phyloP scores from a whole-genome alignment of 495 filamentous ascomycete species.

The Aspergillus haitiensis region DNA sequence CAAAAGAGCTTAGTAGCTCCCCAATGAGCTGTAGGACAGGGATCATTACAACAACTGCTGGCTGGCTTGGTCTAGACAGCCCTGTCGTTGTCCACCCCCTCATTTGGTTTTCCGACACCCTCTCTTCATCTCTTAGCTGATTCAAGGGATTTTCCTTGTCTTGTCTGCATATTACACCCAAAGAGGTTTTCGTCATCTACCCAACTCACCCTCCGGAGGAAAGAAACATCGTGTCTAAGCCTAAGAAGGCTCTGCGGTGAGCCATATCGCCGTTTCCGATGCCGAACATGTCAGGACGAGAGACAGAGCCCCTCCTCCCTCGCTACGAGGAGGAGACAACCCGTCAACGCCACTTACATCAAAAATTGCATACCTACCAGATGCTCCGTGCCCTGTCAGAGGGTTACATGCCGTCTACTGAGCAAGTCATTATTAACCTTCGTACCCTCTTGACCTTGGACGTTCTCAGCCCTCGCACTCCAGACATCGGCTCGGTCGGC shows the following conservation, averaged over 20 bases:
- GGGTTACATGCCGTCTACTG: slow-evolving; percentile 89
- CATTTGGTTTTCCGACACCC: not conserved
- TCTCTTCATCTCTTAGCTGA: not conserved
- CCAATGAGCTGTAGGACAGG: not conserved
- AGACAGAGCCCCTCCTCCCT: slow-evolving; percentile 77
- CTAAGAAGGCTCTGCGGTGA: slow-evolving; percentile 13
- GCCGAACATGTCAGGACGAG: slow-evolving; percentile 53
- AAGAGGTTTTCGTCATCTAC: not conserved
- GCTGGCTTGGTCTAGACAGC: not conserved
- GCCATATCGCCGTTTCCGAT: slow-evolving; percentile 2
- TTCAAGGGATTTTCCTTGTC: not conserved
- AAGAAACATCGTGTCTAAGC: slow-evolving; percentile 1
- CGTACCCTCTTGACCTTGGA: slow-evolving; percentile 76
- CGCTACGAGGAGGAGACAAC: slow-evolving; percentile 81
- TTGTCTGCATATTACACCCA: not conserved
- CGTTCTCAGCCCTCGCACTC: slow-evolving; percentile 72
- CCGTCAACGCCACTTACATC: slow-evolving; percentile 72
- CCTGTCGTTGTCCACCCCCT: not conserved
- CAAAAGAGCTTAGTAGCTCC: not conserved
- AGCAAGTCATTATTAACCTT: slow-evolving; percentile 79
- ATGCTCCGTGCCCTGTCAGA: slow-evolving; percentile 80
- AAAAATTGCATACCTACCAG: slow-evolving; percentile 90
- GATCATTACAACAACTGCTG: not conserved
- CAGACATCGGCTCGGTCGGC: slow-evolving; percentile 74
- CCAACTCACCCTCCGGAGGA: not conserved